Evolutionary conservation across 2,329 filamentous ascomycete genomes (phyloP), one percentile per base, ranked within the genome.

Genomic region (Sporothrix dimorphospora): DNA sequence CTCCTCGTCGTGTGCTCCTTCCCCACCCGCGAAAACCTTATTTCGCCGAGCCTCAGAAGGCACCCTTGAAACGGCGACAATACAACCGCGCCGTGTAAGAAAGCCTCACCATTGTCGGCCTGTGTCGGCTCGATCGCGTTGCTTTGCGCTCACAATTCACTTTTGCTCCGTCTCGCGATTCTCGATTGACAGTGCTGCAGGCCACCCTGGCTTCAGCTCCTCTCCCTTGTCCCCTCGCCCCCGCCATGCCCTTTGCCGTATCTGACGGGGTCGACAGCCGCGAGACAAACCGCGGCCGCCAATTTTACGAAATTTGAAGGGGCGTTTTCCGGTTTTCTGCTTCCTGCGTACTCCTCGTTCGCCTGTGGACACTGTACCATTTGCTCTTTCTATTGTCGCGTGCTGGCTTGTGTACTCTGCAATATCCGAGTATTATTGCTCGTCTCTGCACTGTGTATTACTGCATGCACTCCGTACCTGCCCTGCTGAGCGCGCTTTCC

Each of bases 11-110:
- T 67, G 42, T 71, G 67, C 40, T 45, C 24, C 69, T 69, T 69
- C 67, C 69, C 67, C 67, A 51, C 49, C 59, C 67, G 45, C 69
- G 38, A 27, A 63, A 71, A 71, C 69, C 42, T 71, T 71, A 71
- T 65, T 65, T 70, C 55, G 27, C 69, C 69, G 27, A 42, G 69
- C 69, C 30, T 61, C 69, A 61, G 55, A 40, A 70, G 27, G 40
- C 42, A 70, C 55, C 55, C 69, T 70, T 70, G 69, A 70, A 70
- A 70, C 69, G 19, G 27, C 55, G 4, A 51, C 69, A 70, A 63
- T 51, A 70, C n/a, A 6, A 12, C 19, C 16, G 27, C 53, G 30
- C 8, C 30, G 55, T 59, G 30, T 38, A 38, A 21, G 30, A 40
- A 57, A 57, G 24, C 53, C 21, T 59, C 53, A 38, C 19, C 12